phyloP scores from a whole-genome alignment of 2,329 filamentous ascomycete species.

The Karstenula rhodostoma region DNA sequence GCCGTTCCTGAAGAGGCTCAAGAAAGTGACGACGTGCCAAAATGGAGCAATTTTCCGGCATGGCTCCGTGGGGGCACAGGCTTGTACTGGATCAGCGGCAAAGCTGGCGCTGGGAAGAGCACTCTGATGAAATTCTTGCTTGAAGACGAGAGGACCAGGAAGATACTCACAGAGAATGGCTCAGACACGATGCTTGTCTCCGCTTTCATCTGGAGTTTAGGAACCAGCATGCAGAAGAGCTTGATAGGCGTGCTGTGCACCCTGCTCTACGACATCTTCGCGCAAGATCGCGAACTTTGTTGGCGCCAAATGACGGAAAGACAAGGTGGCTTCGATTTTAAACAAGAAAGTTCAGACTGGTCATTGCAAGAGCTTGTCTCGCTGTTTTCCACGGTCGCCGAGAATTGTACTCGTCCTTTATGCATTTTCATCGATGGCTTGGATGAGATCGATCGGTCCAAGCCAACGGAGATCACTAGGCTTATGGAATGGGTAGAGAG shows the following conservation, averaged over 20 bases:
- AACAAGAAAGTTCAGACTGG: slow-evolving; percentile 5
- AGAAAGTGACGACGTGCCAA: neutral
- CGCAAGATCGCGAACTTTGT: neutral
- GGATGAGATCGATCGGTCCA: slow-evolving; percentile 3
- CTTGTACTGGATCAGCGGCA: slow-evolving; percentile 53
- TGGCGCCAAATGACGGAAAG: neutral
- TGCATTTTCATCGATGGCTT: slow-evolving; percentile 5
- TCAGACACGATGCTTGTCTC: neutral
- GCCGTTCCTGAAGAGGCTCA: neutral
- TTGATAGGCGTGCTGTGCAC: neutral
- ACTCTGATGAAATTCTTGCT: slow-evolving; percentile 44
- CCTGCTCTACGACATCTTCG: neutral
- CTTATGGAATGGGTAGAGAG: neutral
- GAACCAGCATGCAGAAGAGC: neutral
- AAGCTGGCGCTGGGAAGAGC: slow-evolving; percentile 46
- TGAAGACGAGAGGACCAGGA: neutral
- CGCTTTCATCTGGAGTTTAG: slow-evolving; percentile 6
- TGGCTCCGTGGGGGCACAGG: neutral
- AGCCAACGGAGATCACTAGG: neutral
- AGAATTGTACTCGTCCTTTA: neutral
- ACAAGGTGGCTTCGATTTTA: neutral
- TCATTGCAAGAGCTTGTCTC: neutral
- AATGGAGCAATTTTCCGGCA: neutral
- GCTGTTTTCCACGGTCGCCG: neutral
- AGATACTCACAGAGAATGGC: neutral